Percentiles rank a stretch among this genome's conserved stretches.
Conservation (phyloP, 2,329 filamentous ascomycete genomes). For the Trichothecium sympodiale region DNA sequence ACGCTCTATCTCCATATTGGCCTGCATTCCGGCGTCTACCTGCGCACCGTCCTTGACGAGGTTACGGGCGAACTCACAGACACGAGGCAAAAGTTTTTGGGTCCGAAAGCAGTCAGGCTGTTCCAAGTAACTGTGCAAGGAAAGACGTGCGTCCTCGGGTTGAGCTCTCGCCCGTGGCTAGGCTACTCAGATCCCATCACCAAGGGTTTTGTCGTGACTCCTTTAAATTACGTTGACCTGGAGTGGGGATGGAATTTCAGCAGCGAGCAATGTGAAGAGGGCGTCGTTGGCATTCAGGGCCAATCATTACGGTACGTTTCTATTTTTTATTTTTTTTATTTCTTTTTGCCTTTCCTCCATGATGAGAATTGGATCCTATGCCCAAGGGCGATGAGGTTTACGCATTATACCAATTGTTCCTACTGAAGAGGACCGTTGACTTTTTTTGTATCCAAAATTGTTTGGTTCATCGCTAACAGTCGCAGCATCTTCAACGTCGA, state of each 20-base stretch:
- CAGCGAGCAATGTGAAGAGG: conserved; percentile 86
- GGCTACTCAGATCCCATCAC: conserved; percentile 85
- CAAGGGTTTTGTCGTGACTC: conserved; percentile 83
- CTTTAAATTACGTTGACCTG: conserved; percentile 75
- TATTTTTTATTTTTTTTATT: conserved; percentile 16
- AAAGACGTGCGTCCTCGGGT: conserved; percentile 73
- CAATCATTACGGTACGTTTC: conserved; percentile 67
- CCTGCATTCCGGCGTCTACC: conserved; percentile 87
- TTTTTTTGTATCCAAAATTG: conserved; percentile 6
- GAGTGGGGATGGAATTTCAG: conserved; percentile 97
- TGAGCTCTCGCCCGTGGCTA: conserved; percentile 92
- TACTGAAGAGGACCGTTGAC: conserved; percentile 56
- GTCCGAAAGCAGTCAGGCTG: conserved; percentile 78
- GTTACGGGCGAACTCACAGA: conserved; percentile 92
- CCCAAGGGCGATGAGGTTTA: conserved; percentile 45
- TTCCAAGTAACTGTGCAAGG: conserved; percentile 85
- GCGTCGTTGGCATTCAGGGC: conserved; percentile 86
- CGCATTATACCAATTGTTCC: conserved; percentile 81
- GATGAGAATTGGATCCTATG: conserved; percentile 57
- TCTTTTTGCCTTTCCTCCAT: conserved; percentile 27
- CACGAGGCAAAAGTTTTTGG: conserved; percentile 87
- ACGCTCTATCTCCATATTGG: conserved; percentile 95
- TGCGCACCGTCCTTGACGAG: conserved; percentile 89
- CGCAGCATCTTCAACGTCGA: conserved; percentile 64
- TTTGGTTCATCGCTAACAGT: conserved; percentile 3